Conservation (phyloP, 2,329 filamentous ascomycete species). For the Colletotrichum euphorbiae region DNA sequence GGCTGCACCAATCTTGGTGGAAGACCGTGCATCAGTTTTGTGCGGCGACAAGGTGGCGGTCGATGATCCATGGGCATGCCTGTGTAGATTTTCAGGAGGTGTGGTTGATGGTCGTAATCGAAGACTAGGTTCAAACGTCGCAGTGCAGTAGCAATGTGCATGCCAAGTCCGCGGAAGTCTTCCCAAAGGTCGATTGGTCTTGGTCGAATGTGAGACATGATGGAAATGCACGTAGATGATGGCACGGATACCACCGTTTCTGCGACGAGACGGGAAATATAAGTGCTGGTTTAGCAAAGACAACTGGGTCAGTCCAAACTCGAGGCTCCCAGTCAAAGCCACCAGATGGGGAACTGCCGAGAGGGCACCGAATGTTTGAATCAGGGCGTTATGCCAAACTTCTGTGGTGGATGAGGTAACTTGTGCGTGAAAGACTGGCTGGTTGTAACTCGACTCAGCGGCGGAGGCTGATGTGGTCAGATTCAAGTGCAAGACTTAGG, state of each 20-base stretch:
- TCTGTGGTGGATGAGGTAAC: neutral
- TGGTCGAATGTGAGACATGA: constrained; percentile 22
- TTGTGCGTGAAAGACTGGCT: too few species aligned
- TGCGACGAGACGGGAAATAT: constrained; percentile 4
- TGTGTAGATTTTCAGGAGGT: constrained; percentile 10
- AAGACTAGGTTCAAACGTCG: constrained; percentile 10
- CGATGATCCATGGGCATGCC: constrained; percentile 16
- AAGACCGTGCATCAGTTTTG: constrained; percentile 6
- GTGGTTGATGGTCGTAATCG: neutral
- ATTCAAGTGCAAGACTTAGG: too few species aligned
- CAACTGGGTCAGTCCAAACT: neutral
- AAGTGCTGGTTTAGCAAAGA: neutral
- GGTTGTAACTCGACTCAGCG: too few species aligned
- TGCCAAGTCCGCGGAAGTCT: constrained; percentile 37
- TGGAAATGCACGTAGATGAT: constrained; percentile 11
- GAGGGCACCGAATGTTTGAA: neutral
- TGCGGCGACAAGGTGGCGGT: neutral
- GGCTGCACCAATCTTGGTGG: constrained; percentile 1
- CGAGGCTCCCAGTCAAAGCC: neutral
- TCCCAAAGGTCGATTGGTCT: constrained; percentile 16
- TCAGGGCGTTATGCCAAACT: neutral
- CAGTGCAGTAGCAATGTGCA: constrained; percentile 12
- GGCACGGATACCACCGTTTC: constrained; percentile 8
- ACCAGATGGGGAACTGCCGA: constrained; percentile 7
- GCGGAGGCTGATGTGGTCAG: too few species aligned